Percentiles rank a stretch among this genome's conserved stretches.
These are phyloP conservation scores for Rhodotorula sp. DNA, from an alignment of 1,284 basidiomycete species.

Conservation along the genomic window DNA sequence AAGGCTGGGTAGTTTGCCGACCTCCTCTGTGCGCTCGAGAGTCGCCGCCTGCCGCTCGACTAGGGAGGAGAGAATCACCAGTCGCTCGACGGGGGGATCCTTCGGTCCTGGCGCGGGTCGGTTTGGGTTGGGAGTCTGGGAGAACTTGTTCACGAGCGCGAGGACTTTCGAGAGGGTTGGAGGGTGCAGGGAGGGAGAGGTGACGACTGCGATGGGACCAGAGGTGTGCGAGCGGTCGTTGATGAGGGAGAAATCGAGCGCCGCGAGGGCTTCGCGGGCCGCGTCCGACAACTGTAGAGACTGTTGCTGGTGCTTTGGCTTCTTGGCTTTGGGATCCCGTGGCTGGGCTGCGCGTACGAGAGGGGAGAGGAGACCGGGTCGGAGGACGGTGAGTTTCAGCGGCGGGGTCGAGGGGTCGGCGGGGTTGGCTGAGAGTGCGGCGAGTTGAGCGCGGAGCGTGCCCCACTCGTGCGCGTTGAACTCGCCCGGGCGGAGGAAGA, in stretches of 20 bases:
- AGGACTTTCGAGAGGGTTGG: constrained; percentile 49
- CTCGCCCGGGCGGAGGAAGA: constrained; percentile 52
- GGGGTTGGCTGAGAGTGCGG: constrained; percentile 43
- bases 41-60: constrained; percentile 46
- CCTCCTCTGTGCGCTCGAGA: constrained; percentile 28
- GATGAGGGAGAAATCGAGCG: constrained; percentile 16
- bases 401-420: not conserved
- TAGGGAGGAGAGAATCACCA: constrained; percentile 50
- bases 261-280: not conserved
- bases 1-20: constrained; percentile 50
- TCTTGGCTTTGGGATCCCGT: not conserved
- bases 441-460: constrained; percentile 47
- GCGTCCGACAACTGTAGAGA: not conserved
- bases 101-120: constrained; percentile 9
- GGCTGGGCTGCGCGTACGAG: not conserved
- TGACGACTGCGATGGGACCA: constrained; percentile 49
- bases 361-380: constrained; percentile 50
- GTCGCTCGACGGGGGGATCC: constrained; percentile 36
- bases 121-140: constrained; percentile 18
- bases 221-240: constrained; percentile 39
- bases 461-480: constrained; percentile 48
- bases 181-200: constrained; percentile 50
- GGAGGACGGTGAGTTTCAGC: constrained; percentile 47
- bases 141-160: constrained; percentile 44
- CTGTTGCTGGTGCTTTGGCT: not conserved